Conservation (phyloP, 2,329 filamentous ascomycete species). For the Zasmidium cellare region DNA sequence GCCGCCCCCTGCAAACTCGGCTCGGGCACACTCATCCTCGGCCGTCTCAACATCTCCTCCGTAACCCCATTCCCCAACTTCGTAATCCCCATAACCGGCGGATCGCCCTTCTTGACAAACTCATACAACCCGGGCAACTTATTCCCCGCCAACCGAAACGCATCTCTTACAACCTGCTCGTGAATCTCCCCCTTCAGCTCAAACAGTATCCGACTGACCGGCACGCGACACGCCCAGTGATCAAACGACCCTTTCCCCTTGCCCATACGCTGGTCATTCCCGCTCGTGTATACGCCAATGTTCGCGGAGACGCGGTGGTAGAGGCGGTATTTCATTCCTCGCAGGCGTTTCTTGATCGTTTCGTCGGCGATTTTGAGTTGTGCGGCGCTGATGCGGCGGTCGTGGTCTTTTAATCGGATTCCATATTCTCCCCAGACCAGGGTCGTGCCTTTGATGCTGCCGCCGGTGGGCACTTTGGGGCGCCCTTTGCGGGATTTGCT, state of each 20-base stretch:
- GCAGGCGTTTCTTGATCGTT: slow-evolving; percentile 82
- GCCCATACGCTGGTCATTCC: slow-evolving; percentile 98
- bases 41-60: slow-evolving; percentile 77
- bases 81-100: slow-evolving; percentile 87
- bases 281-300: slow-evolving; percentile 91
- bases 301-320: slow-evolving; percentile 92
- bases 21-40: slow-evolving; percentile 44
- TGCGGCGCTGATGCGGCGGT: slow-evolving; percentile 82
- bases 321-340: slow-evolving; percentile 87
- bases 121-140: slow-evolving; percentile 92
- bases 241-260: slow-evolving; percentile 98
- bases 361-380: slow-evolving; percentile 91
- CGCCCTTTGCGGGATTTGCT: slow-evolving; percentile 89
- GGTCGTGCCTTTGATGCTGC: slow-evolving; percentile 87
- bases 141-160: slow-evolving; percentile 88
- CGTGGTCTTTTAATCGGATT: slow-evolving; percentile 87
- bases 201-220: slow-evolving; percentile 88
- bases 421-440: slow-evolving; percentile 97
- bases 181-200: slow-evolving; percentile 90
- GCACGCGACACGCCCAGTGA: slow-evolving; percentile 88
- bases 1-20: slow-evolving; percentile 30
- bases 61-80: slow-evolving; percentile 81
- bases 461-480: slow-evolving; percentile 83
- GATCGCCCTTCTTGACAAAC: slow-evolving; percentile 89
- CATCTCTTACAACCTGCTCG: slow-evolving; percentile 91